Percentiles rank a stretch among this genome's conserved stretches.
These are phyloP conservation scores for Pisolithus thermaeus DNA, from an alignment of 1,284 basidiomycete genomes.

Conservation along the genomic window DNA sequence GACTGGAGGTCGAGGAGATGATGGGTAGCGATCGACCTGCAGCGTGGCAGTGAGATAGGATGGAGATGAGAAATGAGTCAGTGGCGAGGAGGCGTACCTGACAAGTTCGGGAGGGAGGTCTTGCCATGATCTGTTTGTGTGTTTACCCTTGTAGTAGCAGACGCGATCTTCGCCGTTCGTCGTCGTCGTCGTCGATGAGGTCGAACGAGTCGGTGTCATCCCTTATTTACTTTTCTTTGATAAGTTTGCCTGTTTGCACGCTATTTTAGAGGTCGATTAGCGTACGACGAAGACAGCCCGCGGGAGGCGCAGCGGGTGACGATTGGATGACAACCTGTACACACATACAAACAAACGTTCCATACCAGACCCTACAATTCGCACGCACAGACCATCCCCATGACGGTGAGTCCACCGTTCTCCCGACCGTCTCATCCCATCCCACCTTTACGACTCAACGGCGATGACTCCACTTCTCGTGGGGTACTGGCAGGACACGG, in stretches of 20 bases:
- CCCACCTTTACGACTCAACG: no score
- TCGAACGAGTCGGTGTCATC: no score
- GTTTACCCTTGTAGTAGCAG: conserved; percentile 55
- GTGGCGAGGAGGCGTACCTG: conserved; percentile 43
- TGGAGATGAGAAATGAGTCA: conserved; percentile 8
- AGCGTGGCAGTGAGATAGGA: conserved; percentile 8
- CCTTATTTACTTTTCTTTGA: no score
- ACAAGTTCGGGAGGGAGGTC: conserved; percentile 66
- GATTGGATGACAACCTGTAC: conserved; percentile 11
- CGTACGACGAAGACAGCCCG: conserved; percentile 31
- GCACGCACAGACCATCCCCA: conserved; percentile 21
- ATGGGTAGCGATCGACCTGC: conserved; percentile 57
- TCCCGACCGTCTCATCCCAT: no score
- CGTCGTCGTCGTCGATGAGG: no score
- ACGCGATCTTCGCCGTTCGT: conserved; percentile 25
- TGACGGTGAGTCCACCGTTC: no score
- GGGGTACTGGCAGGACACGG: no score
- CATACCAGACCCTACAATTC: no score
- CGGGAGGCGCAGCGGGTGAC: conserved; percentile 27
- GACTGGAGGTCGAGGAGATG: conserved; percentile 47
- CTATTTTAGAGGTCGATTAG: conserved; percentile 22
- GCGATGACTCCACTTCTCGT: no score
- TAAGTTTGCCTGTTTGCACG: neutral
- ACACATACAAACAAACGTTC: neutral
- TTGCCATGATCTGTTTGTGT: conserved; percentile 59